Evolutionary conservation across 805 yeast genomes (phyloP), one percentile per base, ranked within the genome.

Genomic region (Monosporozyma yasuniensis): DNA sequence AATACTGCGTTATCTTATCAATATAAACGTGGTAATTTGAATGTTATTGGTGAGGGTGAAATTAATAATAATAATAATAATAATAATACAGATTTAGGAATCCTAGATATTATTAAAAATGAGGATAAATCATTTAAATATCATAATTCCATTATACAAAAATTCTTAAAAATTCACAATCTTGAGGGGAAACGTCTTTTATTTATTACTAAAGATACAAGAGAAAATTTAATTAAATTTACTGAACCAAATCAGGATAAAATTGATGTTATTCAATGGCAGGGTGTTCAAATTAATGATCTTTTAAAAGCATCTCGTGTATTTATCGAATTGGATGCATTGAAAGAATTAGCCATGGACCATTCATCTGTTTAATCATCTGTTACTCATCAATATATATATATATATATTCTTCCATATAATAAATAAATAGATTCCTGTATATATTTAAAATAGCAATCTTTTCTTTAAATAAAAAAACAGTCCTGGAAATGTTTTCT

Each of bases 281-380:
- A 87, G 60, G 84, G 83, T 21, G 79, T 88, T 35, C 86, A 84
- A 63, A 91, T 90, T 18, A 80, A 90, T 68, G 96, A 89, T 64
- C 60, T 90, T 47, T 76, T 90, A 54, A 84, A 80, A 68, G 91
- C 96, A 12, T 78, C 84, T 59, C 77, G 87, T 56, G 72, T 89
- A 51, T 79, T 79, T 57, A 77, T 89, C 52, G 96, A 88, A 67
- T 70, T 78, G 57, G 71, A 72, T 22, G 90, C 96, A 1, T 76
- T 89, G 56, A 79, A 81, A n/a, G n/a, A n/a, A n/a, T n/a, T n/a
- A n/a, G n/a, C n/a, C n/a, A n/a, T n/a, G n/a, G n/a, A n/a, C n/a
- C n/a, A 25, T 25, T 25, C 27, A 4, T 25, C 7, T 25, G 7
- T 25, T 8, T 5, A 25, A 25, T 25, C 27, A 25, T 25, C 8